Base-by-base conservation (phyloP, 257 asterid genomes). In the Salvia rosmarinus region DNA sequence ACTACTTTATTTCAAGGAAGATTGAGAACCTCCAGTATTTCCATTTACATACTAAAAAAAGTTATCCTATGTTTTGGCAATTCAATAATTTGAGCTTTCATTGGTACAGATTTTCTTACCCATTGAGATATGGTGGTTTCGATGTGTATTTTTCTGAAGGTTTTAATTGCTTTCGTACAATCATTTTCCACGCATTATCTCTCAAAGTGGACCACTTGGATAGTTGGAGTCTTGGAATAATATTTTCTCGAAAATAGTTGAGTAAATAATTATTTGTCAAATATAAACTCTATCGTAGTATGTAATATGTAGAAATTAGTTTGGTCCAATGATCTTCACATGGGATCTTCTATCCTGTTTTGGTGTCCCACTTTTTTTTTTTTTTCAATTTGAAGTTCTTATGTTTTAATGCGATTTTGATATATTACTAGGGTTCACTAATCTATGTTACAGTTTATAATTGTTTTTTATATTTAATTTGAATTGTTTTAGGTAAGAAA, bases 191-290 rank as follows among this genome's bases (percentile, higher is more conserved):
- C 58, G 20, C 39, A 16, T 32, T 37, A 17, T 39, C 11, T 0
- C 17, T 64, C 70, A 23, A 40, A 21, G 16, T 25, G 71, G 58
- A 30, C 59, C 44, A 46, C 37, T 65, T 65, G 9, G 25, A 46
- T 46, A n/a, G 9, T 16, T 44, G 39, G 12, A 64, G 11, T 44
- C 7, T 46, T 25, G 23, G 11, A 5, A 16, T 20, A 37, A 39
- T 21, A 9, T 21, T 20, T 42, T 64, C 9, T n/a, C 0, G 14
- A 2, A 12, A 30, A 5, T 57, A 19, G 13, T 55, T 23, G 37
- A 55, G 61, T 4, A 10, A 16, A 34, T 12, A 21, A 39, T 39
- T 39, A 9, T 39, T 39, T 1, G 13, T 10, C 44, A 0, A 7
- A 37, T 28, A 28, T 1, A 28, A 28, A n/a, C n/a, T n/a, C n/a